Evolutionary conservation across 108 stramenopile species (phyloP).

Genomic region (Skeletonema grethae): DNA sequence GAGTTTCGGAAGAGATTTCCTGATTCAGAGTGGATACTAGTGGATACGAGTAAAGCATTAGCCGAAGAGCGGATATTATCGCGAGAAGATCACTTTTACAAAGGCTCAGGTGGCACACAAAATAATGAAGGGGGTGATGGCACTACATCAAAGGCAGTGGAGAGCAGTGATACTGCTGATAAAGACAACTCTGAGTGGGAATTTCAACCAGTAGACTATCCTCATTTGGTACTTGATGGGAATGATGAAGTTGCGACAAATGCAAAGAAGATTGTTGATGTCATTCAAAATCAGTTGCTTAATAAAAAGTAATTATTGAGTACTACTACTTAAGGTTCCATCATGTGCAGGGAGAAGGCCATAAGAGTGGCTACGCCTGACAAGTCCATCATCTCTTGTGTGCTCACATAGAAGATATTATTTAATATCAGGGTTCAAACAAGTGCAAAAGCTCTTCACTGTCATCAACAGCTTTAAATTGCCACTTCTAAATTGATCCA

Average conservation of each 20-base stretch:
- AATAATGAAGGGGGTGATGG: neutral
- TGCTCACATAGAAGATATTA: neutral
- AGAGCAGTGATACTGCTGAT: slow-evolving; percentile 16
- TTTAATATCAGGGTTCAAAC: neutral
- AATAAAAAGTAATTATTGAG: neutral
- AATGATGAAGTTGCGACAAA: slow-evolving; percentile 41
- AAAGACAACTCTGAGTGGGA: slow-evolving; percentile 64
- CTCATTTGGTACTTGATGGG: slow-evolving; percentile 56
- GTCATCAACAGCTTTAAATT: neutral
- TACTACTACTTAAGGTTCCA: neutral
- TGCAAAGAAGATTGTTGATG: slow-evolving; percentile 42
- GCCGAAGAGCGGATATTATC: slow-evolving; percentile 53
- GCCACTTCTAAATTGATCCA: neutral
- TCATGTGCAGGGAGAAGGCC: neutral
- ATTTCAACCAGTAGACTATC: slow-evolving; percentile 63
- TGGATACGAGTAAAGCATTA: slow-evolving; percentile 56
- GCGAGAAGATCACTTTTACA: slow-evolving; percentile 75
- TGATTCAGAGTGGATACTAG: slow-evolving; percentile 54
- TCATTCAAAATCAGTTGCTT: slow-evolving; percentile 8
- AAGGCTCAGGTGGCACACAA: slow-evolving; percentile 15
- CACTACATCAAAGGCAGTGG: neutral
- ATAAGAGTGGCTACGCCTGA: too few species aligned
- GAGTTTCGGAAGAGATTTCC: slow-evolving; percentile 58
- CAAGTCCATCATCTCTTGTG: too few species aligned
- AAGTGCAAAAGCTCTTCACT: neutral